Conservation (phyloP, 129 eudicot species). For the Centella asiatica region DNA sequence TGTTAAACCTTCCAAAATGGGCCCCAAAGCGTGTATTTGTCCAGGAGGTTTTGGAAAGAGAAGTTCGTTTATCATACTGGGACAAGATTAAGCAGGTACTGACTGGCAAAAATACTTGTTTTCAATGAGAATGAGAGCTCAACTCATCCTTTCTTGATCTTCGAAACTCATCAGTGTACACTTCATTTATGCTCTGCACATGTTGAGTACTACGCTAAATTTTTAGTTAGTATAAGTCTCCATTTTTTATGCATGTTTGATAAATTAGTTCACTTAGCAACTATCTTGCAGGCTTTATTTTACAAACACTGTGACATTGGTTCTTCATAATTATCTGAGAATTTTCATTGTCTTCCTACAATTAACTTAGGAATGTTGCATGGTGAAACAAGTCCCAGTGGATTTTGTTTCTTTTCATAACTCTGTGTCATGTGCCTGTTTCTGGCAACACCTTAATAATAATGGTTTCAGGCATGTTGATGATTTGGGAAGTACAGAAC, state of each 20-base stretch:
- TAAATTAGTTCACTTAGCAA: not conserved
- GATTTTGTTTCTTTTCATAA: too few species aligned
- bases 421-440: too few species aligned
- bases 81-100: conserved; percentile 93
- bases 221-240: too few species aligned
- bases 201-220: too few species aligned
- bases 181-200: not conserved
- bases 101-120: not conserved
- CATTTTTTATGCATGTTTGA: not conserved
- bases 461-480: too few species aligned
- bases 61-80: conserved; percentile 92
- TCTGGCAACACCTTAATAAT: too few species aligned
- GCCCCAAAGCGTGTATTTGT: conserved; percentile 95
- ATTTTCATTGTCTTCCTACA: too few species aligned
- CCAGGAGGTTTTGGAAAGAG: conserved; percentile 97
- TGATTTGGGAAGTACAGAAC: too few species aligned
- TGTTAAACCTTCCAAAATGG: conserved; percentile 96
- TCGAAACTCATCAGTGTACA: not conserved
- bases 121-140: not conserved
- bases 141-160: not conserved
- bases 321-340: not conserved
- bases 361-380: too few species aligned
- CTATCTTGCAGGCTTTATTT: not conserved
- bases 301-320: not conserved
- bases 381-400: too few species aligned